These are phyloP conservation scores for Acanthamoeba culbertsoni DNA, from an alignment of 208 protist species.

Conservation along the genomic window DNA sequence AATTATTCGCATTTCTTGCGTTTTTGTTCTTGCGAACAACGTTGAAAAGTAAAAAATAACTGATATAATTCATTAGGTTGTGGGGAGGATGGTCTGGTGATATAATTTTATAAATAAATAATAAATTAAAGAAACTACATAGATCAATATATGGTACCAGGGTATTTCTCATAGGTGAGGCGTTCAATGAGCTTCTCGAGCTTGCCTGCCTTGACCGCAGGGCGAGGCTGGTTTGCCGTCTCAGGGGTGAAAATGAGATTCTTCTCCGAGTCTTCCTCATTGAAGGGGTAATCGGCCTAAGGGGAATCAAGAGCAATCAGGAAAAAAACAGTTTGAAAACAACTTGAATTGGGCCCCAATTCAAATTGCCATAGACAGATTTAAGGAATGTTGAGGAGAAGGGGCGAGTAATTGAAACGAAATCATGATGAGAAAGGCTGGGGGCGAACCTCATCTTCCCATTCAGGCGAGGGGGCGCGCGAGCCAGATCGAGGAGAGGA, in stretches of 20 bases:
- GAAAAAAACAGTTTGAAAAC: background rate
- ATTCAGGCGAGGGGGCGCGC: background rate
- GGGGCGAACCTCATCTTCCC: background rate
- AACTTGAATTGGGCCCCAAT: no score
- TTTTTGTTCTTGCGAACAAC: no score
- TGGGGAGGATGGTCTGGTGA: background rate
- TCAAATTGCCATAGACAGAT: background rate
- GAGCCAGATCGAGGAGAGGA: background rate
- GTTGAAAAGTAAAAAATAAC: background rate
- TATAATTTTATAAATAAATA: no score
- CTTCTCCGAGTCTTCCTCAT: constrained; percentile 24
- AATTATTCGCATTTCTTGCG: no score
- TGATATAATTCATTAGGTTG: background rate
- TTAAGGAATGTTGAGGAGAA: background rate
- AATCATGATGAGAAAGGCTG: background rate
- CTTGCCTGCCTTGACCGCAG: constrained; percentile 49
- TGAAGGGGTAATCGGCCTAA: constrained; percentile 13
- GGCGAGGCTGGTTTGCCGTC: background rate
- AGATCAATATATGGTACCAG: background rate
- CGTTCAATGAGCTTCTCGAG: constrained; percentile 66
- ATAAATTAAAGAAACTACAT: no score
- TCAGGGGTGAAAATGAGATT: constrained; percentile 42
- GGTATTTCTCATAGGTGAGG: constrained; percentile 43
- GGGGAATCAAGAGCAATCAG: no score
- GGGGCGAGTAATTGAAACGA: background rate